Conservation (phyloP, 768 basidiomycete genomes). For the Collybia mongolica region DNA sequence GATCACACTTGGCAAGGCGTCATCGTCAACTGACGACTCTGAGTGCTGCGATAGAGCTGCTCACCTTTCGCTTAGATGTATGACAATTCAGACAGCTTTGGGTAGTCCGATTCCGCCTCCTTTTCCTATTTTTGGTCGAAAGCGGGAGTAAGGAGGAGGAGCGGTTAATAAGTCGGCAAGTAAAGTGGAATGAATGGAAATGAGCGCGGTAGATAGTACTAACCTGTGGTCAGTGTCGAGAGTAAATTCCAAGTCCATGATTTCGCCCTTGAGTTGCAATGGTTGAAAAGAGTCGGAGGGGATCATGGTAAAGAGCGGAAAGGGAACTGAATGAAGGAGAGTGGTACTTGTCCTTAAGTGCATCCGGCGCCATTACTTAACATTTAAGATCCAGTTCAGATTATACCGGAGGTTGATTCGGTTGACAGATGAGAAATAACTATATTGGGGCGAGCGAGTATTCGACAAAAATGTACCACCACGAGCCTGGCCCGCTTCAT, state of each 20-base stretch:
- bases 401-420: constrained; percentile 30
- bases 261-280: constrained; percentile 70
- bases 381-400: constrained; percentile 44
- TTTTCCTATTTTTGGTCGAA: constrained; percentile 62
- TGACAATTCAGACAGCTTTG: constrained; percentile 90
- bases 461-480: constrained; percentile 17
- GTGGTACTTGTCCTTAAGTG: constrained; percentile 49
- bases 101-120: constrained; percentile 89
- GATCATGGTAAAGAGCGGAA: constrained; percentile 52
- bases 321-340: constrained; percentile 48
- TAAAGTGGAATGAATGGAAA: constrained; percentile 23
- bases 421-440: constrained; percentile 36
- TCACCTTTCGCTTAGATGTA: constrained; percentile 89
- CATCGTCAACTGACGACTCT: constrained; percentile 10
- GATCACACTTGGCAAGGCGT: constrained; percentile 65
- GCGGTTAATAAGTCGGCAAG: constrained; percentile 50
- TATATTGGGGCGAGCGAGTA: constrained; percentile 25
- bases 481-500: constrained; percentile 17
- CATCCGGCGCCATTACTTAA: constrained; percentile 65
- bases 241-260: constrained; percentile 76
- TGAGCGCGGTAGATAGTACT: constrained; percentile 19
- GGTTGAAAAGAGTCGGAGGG: constrained; percentile 53
- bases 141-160: constrained; percentile 42
- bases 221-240: constrained; percentile 69
- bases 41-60: constrained; percentile 16